phyloP scores from a whole-genome alignment of 2,329 filamentous ascomycete genomes.

The Blastomyces emzantsi region DNA sequence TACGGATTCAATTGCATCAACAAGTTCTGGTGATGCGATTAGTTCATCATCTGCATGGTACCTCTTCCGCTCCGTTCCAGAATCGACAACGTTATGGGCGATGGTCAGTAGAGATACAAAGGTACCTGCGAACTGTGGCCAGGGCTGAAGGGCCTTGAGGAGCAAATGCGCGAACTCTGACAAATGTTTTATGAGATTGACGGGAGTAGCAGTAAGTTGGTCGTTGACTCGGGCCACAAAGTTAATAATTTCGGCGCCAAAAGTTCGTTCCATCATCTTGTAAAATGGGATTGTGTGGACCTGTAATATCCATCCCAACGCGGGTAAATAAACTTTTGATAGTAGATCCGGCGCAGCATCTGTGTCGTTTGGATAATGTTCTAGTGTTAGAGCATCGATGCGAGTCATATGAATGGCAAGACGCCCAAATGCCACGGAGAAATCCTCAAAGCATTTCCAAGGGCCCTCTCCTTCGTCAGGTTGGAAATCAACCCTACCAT shows the following conservation, averaged over 20 bases:
- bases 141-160: constrained; percentile 24
- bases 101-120: constrained; percentile 22
- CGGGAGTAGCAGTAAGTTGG: constrained; percentile 21
- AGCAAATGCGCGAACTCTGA: constrained; percentile 25
- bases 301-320: constrained; percentile 31
- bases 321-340: constrained; percentile 28
- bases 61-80: constrained; percentile 22
- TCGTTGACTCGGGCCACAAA: constrained; percentile 26
- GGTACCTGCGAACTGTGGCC: constrained; percentile 21
- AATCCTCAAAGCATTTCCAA: constrained; percentile 32
- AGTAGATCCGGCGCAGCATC: constrained; percentile 25
- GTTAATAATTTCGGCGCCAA: constrained; percentile 23
- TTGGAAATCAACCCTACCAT: constrained; percentile 25
- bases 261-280: constrained; percentile 25
- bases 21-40: constrained; percentile 16
- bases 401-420: constrained; percentile 35
- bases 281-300: constrained; percentile 31
- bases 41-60: constrained; percentile 19
- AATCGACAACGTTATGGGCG: constrained; percentile 25
- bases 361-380: constrained; percentile 22
- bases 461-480: constrained; percentile 25
- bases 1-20: constrained; percentile 18
- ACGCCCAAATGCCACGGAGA: constrained; percentile 33
- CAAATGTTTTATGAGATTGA: constrained; percentile 22
- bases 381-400: constrained; percentile 32